Percentiles rank a stretch among this genome's conserved stretches.
Conservation (phyloP, 2,329 filamentous ascomycete genomes). For the Colletotrichum sp. region DNA sequence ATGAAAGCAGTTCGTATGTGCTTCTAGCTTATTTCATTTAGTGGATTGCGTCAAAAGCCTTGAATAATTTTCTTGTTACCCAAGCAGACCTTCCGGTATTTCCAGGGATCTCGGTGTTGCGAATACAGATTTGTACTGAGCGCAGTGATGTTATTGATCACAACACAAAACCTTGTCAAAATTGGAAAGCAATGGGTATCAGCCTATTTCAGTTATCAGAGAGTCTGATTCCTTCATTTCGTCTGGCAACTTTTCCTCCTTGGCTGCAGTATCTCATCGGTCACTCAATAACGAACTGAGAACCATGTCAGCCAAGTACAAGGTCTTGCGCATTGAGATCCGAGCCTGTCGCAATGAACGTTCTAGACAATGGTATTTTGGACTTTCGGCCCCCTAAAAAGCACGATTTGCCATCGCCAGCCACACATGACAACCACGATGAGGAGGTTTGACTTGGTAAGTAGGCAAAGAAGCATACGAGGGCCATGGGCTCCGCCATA, state of each 20-base stretch:
- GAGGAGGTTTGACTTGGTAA: not conserved
- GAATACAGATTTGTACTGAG: not conserved
- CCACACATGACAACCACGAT: not conserved
- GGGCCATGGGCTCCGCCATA: not conserved
- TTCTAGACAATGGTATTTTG: not conserved
- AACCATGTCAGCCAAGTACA: not conserved
- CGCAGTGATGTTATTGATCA: not conserved
- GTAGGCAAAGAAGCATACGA: not conserved
- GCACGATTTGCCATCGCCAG: not conserved
- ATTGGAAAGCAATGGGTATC: not conserved
- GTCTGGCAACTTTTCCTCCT: not conserved
- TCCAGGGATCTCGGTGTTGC: rapidly evolving
- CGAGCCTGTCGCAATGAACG: not conserved
- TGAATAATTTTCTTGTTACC: too few relatives aligned
- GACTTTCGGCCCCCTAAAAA: not conserved
- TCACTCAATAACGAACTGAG: not conserved
- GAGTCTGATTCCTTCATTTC: not conserved
- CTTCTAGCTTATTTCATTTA: not conserved
- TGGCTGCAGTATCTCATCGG: not conserved
- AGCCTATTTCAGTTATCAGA: not conserved
- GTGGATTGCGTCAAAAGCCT: too few relatives aligned
- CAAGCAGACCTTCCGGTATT: not conserved
- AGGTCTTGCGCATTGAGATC: not conserved
- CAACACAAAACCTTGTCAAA: not conserved
- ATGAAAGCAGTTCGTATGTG: not conserved